Conservation (phyloP, 176 grass and related monocot species). For the Zoysia japonica region DNA sequence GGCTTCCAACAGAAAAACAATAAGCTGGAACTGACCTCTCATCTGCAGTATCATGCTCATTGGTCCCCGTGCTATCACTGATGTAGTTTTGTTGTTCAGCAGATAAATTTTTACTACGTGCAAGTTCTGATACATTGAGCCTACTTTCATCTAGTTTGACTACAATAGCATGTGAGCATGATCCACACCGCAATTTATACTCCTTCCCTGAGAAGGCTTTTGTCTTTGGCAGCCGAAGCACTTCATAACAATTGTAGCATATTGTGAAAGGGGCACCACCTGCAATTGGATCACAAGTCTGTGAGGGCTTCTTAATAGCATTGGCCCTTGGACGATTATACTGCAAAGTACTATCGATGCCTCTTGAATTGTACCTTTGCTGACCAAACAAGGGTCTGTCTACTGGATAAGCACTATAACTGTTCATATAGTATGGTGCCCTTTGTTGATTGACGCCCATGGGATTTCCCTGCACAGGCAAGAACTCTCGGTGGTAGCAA, state of each 20-base stretch:
- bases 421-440: slow-evolving; percentile 48
- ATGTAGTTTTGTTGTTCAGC: slow-evolving; percentile 39
- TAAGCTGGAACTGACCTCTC: slow-evolving; percentile 68
- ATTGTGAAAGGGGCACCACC: slow-evolving; percentile 82
- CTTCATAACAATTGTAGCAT: slow-evolving; percentile 90
- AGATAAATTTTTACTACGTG: slow-evolving; percentile 12
- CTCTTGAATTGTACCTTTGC: slow-evolving; percentile 53
- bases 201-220: slow-evolving; percentile 50
- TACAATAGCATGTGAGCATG: slow-evolving; percentile 75
- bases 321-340: slow-evolving; percentile 44
- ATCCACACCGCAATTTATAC: slow-evolving; percentile 74
- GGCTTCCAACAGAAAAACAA: slow-evolving; percentile 61
- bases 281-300: slow-evolving; percentile 59
- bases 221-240: slow-evolving; percentile 71
- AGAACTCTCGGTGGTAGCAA: slow-evolving; percentile 64
- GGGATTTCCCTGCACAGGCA: slow-evolving; percentile 55
- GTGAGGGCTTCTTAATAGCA: slow-evolving; percentile 51
- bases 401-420: slow-evolving; percentile 41
- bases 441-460: slow-evolving; percentile 52
- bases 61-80: slow-evolving; percentile 27
- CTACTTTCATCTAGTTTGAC: slow-evolving; percentile 66
- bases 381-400: slow-evolving; percentile 44
- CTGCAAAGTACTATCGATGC: slow-evolving; percentile 39
- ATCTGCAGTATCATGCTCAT: slow-evolving; percentile 29
- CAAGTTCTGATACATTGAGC: slow-evolving; percentile 50